Evolutionary conservation across 2,329 filamentous ascomycete genomes (phyloP).

Genomic region (Chaetomium sp.): DNA sequence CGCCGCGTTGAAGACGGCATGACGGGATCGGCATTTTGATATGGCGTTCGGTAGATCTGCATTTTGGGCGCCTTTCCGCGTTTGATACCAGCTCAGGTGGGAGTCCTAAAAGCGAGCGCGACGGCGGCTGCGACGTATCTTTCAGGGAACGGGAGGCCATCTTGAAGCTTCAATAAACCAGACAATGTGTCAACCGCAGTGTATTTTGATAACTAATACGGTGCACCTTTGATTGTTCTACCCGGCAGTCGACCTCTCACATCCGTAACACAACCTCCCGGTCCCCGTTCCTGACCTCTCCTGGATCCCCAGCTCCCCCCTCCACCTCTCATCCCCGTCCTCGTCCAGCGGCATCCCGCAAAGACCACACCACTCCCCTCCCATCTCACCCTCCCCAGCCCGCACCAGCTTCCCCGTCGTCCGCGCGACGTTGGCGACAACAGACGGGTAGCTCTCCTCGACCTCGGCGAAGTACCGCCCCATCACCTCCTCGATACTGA

Average conservation of each 20-base stretch:
- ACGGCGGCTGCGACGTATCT: background rate
- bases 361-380: conserved; percentile 57
- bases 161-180: background rate
- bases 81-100: conserved; percentile 24
- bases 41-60: conserved; percentile 24
- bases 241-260: conserved; percentile 61
- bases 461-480: conserved; percentile 83
- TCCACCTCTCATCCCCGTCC: conserved; percentile 64
- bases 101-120: conserved; percentile 12
- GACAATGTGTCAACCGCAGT: conserved; percentile 2
- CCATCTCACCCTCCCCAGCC: conserved; percentile 39
- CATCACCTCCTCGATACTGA: conserved; percentile 92
- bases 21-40: conserved; percentile 13
- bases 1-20: conserved; percentile 27
- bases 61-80: conserved; percentile 16
- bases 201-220: background rate
- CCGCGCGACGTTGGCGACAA: conserved; percentile 92
- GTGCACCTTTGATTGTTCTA: conserved; percentile 11
- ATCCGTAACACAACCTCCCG: conserved; percentile 68
- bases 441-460: conserved; percentile 82
- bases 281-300: conserved; percentile 47
- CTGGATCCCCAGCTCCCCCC: conserved; percentile 60
- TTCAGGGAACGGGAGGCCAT: background rate
- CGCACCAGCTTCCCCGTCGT: conserved; percentile 80
- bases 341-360: conserved; percentile 70